Evolutionary conservation across 1,139 yeast species (phyloP), one percentile per base, ranked within the genome.

Genomic region (Kurtzmaniella quercitrusa): DNA sequence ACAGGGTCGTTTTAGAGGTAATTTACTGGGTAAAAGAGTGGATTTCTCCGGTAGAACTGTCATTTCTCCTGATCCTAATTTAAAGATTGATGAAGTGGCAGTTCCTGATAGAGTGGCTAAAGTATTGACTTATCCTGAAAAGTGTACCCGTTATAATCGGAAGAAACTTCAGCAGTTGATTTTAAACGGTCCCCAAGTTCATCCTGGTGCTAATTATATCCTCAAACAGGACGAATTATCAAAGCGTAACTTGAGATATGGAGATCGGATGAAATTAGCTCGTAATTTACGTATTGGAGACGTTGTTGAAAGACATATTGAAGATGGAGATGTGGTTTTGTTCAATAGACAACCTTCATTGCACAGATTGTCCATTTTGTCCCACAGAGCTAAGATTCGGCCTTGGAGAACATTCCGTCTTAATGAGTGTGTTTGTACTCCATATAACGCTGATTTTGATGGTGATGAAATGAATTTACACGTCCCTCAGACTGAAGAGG

Each of bases 401-500:
- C 98, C 98, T 1, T 94, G 98, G 98, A 79, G 98, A 70, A 94
- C 99, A 1, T 88, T 94, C 70, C 76, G 99, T 54, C 77, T 94
- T 55, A 94, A 94, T 60, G 99, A 94, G 66, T 94, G 99, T 85
- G 98, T 93, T 14, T 94, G 99, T 73, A 93, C 98, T 0, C 98
- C 98, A 1, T 94, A 93, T 68, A 94, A 94, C 65, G 99, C 99
- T 37, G 99, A 94, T 78, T 94, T 94, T 60, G 99, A 94, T 66
- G 99, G 99, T 65, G 99, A 94, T 67, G 99, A 94, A 67, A 94
- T 94, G 99, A 94, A 94, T 64, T 74, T 94, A 60, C 99, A 94
- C 60, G 98, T 94, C 38, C 98, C 98, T 2, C 99, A 94, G 67
- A 93, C 98, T 0, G 98, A 94, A 65, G 99, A 94, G 65, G 98